Evolutionary conservation across 176 grass and related monocot genomes (phyloP).

Genomic region (Panicum miliaceum): DNA sequence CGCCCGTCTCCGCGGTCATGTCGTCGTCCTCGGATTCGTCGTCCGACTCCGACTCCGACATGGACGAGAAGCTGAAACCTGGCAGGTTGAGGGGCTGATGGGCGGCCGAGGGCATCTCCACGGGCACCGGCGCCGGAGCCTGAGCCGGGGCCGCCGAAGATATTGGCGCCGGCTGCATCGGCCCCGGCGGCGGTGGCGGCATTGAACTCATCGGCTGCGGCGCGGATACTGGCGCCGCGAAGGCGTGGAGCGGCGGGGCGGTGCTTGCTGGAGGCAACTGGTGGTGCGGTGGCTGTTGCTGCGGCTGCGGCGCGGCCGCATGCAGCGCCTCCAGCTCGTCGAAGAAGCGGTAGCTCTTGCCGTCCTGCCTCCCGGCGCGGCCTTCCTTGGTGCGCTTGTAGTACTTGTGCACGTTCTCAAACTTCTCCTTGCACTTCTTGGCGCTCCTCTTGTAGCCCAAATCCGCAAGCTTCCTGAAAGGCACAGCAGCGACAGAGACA

Average conservation of each 20-base stretch:
- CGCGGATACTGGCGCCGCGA: conserved; percentile 22
- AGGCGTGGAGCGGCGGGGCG: not conserved
- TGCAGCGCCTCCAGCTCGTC: conserved; percentile 75
- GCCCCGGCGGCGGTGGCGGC: conserved; percentile 25
- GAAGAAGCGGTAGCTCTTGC: conserved; percentile 98
- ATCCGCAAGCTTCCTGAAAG: conserved; percentile 81
- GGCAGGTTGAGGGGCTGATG: conserved; percentile 47
- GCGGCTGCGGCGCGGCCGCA: conserved; percentile 27
- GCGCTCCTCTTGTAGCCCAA: conserved; percentile 82
- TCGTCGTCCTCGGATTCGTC: conserved; percentile 64
- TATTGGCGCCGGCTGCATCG: conserved; percentile 53
- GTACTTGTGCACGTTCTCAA: conserved; percentile 99
- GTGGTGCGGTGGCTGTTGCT: not conserved
- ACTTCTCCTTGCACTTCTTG: conserved; percentile 99
- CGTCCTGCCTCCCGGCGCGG: conserved; percentile 82
- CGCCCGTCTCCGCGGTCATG: conserved; percentile 65
- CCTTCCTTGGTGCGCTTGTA: conserved; percentile 99
- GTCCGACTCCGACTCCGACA: conserved; percentile 74
- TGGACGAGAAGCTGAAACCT: conserved; percentile 76
- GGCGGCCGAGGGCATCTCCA: conserved; percentile 3
- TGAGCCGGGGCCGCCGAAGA: conserved; percentile 46
- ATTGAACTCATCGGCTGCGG: conserved; percentile 38
- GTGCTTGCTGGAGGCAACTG: not conserved
- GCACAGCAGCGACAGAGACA: conserved; percentile 34
- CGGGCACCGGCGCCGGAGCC: conserved; percentile 30